Percentiles rank a stretch among this genome's conserved stretches.
Evolutionary conservation across 106 monocot species (phyloP).

Genomic region (Dendrobium officinale): DNA sequence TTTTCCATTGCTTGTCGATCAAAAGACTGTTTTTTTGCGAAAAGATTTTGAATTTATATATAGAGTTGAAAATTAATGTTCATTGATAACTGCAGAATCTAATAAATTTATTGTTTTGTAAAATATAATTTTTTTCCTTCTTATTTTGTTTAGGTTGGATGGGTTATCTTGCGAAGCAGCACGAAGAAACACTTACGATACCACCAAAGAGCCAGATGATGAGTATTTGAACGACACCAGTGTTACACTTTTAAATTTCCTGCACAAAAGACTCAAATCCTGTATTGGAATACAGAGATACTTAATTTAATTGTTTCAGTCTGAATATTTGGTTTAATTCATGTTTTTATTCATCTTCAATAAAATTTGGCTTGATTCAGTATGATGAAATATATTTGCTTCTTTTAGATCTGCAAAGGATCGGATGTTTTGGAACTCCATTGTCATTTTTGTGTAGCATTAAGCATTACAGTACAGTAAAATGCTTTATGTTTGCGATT

Average conservation of each 20-base stretch:
- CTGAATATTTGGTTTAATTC: background rate
- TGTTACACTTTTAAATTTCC: background rate
- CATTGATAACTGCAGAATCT: background rate
- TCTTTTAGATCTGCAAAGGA: background rate
- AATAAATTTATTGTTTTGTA: background rate
- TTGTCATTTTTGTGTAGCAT: background rate
- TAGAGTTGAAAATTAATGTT: background rate
- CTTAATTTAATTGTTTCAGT: background rate
- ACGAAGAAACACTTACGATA: conserved; percentile 18
- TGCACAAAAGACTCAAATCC: background rate
- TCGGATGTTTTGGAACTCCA: no score
- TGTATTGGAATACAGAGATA: background rate
- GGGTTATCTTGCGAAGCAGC: conserved; percentile 45
- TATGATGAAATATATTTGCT: background rate
- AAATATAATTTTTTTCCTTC: background rate
- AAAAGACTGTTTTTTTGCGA: background rate
- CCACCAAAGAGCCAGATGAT: conserved; percentile 38
- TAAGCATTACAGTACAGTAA: no score
- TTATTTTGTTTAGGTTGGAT: conserved; percentile 38
- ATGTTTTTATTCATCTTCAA: background rate
- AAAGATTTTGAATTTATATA: background rate
- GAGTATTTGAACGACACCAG: conserved; percentile 4
- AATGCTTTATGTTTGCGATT: no score
- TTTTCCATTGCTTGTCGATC: background rate
- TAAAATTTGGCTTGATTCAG: background rate